phyloP scores from a whole-genome alignment of 75 land plant species.

The Picea glauca region DNA sequence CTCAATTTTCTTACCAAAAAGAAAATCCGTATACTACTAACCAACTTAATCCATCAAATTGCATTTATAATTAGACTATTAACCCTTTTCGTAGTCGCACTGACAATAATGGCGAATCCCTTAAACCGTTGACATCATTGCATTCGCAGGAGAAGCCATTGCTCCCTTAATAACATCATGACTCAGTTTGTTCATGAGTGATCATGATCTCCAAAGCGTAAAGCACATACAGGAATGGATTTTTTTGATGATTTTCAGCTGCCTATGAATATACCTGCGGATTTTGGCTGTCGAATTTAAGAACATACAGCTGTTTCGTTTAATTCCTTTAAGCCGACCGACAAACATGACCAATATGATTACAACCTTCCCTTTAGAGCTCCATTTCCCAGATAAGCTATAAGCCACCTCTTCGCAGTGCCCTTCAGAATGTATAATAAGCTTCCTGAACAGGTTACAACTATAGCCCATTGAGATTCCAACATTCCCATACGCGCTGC shows the following conservation, averaged over 20 bases:
- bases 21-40: too few species aligned
- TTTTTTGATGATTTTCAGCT: too few species aligned
- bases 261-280: too few species aligned
- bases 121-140: too few species aligned
- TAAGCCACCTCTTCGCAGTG: constrained; percentile 18
- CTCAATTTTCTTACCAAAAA: too few species aligned
- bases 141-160: too few species aligned
- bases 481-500: constrained; percentile 58
- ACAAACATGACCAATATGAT: constrained; percentile 33
- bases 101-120: not conserved
- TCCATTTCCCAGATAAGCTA: constrained; percentile 54
- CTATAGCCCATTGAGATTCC: constrained; percentile 47
- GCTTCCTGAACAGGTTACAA: constrained; percentile 7
- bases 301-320: too few species aligned
- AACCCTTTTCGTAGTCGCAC: not conserved
- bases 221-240: too few species aligned
- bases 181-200: too few species aligned
- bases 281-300: too few species aligned
- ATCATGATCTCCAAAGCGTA: too few species aligned
- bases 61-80: not conserved
- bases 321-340: constrained; percentile 23
- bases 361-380: constrained; percentile 18
- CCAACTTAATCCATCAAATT: too few species aligned
- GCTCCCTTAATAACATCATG: not conserved
- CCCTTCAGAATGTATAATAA: not conserved